These are phyloP conservation scores for Hypoxylon sp. DNA, from an alignment of 2,329 filamentous ascomycete species.

Conservation along the genomic window DNA sequence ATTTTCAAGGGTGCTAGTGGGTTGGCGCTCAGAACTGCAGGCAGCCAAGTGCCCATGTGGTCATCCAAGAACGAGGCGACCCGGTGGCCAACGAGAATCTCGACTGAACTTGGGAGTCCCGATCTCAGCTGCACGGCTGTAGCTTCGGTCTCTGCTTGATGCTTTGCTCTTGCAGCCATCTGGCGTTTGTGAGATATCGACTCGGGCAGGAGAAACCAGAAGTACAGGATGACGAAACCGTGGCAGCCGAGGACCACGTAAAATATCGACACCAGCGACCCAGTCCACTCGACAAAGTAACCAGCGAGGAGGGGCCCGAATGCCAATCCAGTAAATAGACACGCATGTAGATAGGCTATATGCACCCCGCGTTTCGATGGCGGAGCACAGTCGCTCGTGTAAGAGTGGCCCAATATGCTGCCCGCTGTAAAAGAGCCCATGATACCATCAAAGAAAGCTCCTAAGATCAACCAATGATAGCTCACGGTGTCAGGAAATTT, in stretches of 20 bases:
- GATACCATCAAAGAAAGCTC: conserved; percentile 83
- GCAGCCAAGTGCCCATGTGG: conserved; percentile 51
- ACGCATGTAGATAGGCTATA: conserved; percentile 92
- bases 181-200: conserved; percentile 84
- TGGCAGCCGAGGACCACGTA: conserved; percentile 84
- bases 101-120: conserved; percentile 42
- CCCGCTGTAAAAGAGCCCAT: conserved; percentile 90
- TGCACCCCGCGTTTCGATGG: conserved; percentile 84
- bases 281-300: conserved; percentile 82
- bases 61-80: conserved; percentile 43
- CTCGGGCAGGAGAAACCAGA: conserved; percentile 83
- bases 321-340: conserved; percentile 89
- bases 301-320: conserved; percentile 86
- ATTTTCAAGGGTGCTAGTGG: conserved; percentile 83
- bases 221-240: conserved; percentile 78
- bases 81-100: conserved; percentile 42
- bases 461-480: conserved; percentile 84
- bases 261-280: conserved; percentile 84
- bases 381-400: conserved; percentile 89
- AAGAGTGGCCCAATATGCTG: conserved; percentile 83
- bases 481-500: conserved; percentile 79
- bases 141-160: conserved; percentile 63
- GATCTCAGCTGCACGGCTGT: conserved; percentile 53
- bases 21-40: conserved; percentile 67
- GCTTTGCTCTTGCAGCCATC: conserved; percentile 77